Evolutionary conservation across 179 eudicot species (phyloP), one percentile per base, ranked within the genome.

Genomic region (Beta corolliflora): DNA sequence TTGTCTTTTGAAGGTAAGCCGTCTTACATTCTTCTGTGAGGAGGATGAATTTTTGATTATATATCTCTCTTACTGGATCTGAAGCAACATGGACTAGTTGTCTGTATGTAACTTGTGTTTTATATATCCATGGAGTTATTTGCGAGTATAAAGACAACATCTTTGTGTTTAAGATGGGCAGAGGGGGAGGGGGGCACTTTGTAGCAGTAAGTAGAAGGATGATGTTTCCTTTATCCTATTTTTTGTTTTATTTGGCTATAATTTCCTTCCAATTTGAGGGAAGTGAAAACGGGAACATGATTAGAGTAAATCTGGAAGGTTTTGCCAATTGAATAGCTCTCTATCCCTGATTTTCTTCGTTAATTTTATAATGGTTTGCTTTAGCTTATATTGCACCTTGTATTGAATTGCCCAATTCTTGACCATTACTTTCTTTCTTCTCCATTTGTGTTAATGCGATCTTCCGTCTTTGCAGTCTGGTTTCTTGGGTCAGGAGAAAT

Each of bases 1-100:
- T 76, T 87, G 89, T 85, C 77, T 85, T 85, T 64, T 94, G 84
- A 89, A 91, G 99, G 99, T 96, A 87, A 54, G 79, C 66, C 46
- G 23, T 64, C 53, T 52, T 72, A 54, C 46, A 48, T 48, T 7
- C 9, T 56, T 75, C 15, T 5, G 58, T 81, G 25, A 29, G 69
- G 75, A 56, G 44, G 25, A 55, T 77, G 16, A 58, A 8, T 65
- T 7, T n/a, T 63, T 69, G 53, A 69, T 25, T 25, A 11, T 65
- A 3, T 72, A 59, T 5, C 21, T 13, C 55, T 46, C 48, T 14
- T 54, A 67, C 23, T 53, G 41, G 14, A 3, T 59, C 4, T 59
- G 64, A 59, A 59, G 64, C 64, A 19, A 59, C 75, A 9, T 71
- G 25, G 25, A 65, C 41, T 36, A 23, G 9, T 10, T 10, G 5